A percentile compares a stretch with the other conserved stretches of the same genome.
phyloP scores from a whole-genome alignment of 2,329 filamentous ascomycete species.

The Endocalyx cinctus region DNA sequence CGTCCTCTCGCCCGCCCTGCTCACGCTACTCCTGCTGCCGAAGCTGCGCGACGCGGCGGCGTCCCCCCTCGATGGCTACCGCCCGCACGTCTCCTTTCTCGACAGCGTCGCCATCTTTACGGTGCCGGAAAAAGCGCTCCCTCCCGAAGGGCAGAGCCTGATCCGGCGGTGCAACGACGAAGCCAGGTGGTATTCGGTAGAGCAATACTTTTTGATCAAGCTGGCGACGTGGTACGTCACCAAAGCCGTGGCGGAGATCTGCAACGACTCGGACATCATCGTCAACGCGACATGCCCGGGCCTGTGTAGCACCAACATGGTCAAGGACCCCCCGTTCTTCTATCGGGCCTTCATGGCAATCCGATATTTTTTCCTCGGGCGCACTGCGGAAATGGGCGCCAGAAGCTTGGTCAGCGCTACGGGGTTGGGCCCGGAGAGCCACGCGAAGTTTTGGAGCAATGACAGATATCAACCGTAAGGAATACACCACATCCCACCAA shows the following conservation, averaged over 20 bases:
- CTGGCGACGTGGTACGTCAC: neutral
- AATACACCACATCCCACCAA: no score
- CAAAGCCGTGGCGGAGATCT: neutral
- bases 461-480: constrained; percentile 1
- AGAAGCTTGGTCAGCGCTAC: constrained; percentile 6
- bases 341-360: neutral
- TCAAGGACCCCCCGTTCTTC: neutral
- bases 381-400: constrained; percentile 6
- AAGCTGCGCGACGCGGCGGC: neutral
- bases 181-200: neutral
- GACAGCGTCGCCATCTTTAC: neutral
- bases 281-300: constrained; percentile 5
- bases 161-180: neutral
- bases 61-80: neutral
- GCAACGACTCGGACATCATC: neutral
- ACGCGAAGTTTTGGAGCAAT: constrained; percentile 2
- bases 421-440: constrained; percentile 6
- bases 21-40: neutral
- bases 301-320: constrained; percentile 6
- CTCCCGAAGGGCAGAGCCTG: neutral
- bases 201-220: neutral
- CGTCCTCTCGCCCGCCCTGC: neutral
- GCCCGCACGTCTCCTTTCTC: neutral
- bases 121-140: neutral
- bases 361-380: neutral